Evolutionary conservation across 208 protist species (phyloP).

Genomic region (Acanthamoeba polyphaga): DNA sequence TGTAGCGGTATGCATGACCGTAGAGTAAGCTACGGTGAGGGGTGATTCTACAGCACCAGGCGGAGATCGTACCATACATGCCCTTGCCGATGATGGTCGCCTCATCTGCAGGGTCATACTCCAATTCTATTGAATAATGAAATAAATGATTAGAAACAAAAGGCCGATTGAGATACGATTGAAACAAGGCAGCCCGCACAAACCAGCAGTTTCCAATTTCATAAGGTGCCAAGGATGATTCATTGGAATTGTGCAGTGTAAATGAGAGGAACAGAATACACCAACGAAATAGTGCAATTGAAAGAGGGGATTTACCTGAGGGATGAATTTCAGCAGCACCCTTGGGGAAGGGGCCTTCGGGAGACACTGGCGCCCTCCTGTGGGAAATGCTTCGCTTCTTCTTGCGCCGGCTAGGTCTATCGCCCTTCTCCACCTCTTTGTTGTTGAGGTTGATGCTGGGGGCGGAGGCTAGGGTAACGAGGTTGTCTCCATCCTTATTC

Average conservation of each 20-base stretch:
- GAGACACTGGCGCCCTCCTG: background rate
- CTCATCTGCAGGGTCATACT: slow-evolving; percentile 55
- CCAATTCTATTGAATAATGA: slow-evolving; percentile 28
- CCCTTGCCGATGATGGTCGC: slow-evolving; percentile 62
- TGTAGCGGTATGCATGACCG: background rate
- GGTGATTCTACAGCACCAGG: background rate
- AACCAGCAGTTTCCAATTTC: no score
- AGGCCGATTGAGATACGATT: background rate
- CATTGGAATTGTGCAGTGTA: background rate
- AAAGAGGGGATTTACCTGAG: slow-evolving; percentile 25
- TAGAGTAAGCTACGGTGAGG: background rate
- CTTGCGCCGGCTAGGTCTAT: background rate
- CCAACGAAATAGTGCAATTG: background rate
- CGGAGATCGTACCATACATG: slow-evolving; percentile 52
- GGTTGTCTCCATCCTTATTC: background rate
- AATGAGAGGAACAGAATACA: background rate
- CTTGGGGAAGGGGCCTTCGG: slow-evolving; percentile 19
- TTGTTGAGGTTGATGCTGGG: background rate
- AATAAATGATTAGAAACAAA: background rate
- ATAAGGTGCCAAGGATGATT: background rate
- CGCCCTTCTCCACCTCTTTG: background rate
- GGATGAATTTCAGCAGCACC: slow-evolving; percentile 61
- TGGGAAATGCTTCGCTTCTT: slow-evolving; percentile 25
- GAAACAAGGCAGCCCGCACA: background rate
- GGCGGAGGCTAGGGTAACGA: background rate